phyloP scores from a whole-genome alignment of 495 filamentous ascomycete species.

The Penicillium bovifimosum region DNA sequence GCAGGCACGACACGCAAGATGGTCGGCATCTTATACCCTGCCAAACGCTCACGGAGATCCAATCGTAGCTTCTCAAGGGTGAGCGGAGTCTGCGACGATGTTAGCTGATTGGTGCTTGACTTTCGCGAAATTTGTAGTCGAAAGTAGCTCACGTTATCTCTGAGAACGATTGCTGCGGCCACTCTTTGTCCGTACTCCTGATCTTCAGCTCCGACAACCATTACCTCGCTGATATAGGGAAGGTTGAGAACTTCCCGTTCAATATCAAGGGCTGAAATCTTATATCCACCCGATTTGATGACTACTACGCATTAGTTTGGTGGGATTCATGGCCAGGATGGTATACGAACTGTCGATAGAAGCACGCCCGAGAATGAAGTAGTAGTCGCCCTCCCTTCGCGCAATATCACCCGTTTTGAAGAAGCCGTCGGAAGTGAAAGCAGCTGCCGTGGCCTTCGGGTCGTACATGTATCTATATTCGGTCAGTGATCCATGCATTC shows the following conservation, averaged over 20 bases:
- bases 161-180: slow-evolving; percentile 36
- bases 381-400: slow-evolving; percentile 34
- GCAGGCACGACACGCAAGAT: slow-evolving; percentile 30
- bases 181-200: slow-evolving; percentile 46
- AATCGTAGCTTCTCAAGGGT: slow-evolving; percentile 31
- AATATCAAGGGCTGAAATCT: slow-evolving; percentile 41
- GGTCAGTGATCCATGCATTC: not conserved
- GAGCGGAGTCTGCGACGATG: slow-evolving; percentile 1
- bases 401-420: slow-evolving; percentile 46
- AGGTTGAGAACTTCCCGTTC: slow-evolving; percentile 35
- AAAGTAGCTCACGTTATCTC: slow-evolving; percentile 10
- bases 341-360: slow-evolving; percentile 26
- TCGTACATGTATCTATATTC: slow-evolving; percentile 36
- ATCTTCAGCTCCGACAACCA: slow-evolving; percentile 39
- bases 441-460: slow-evolving; percentile 28
- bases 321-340: not conserved
- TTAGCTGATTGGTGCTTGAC: not conserved
- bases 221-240: slow-evolving; percentile 36
- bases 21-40: slow-evolving; percentile 45
- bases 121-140: not conserved
- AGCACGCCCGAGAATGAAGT: slow-evolving; percentile 45
- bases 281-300: slow-evolving; percentile 42
- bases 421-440: slow-evolving; percentile 31
- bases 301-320: not conserved
- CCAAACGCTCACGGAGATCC: slow-evolving; percentile 33